Percentiles rank a stretch among this genome's conserved stretches.
These are phyloP conservation scores for Sophora flavescens DNA, from an alignment of 306 rosid genomes.

Conservation along the genomic window DNA sequence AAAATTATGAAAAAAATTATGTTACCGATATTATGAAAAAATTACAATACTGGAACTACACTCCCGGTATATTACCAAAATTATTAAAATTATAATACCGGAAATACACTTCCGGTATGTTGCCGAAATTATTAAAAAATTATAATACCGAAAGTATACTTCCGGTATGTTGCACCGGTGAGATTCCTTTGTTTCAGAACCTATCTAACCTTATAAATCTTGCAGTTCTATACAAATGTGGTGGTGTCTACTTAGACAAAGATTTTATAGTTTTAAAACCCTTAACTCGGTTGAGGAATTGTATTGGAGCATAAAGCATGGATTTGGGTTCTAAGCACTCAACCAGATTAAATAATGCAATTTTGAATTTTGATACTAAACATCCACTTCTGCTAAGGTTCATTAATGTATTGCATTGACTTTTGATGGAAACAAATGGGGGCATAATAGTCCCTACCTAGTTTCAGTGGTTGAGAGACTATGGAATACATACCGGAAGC, in stretches of 20 bases:
- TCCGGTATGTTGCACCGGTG: too few relatives aligned
- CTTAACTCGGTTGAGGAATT: slow-evolving; percentile 64
- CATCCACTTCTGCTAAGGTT: slow-evolving; percentile 81
- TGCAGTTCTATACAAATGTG: slow-evolving; percentile 71
- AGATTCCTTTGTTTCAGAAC: slow-evolving; percentile 79
- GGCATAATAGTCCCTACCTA: slow-evolving; percentile 86
- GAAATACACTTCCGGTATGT: too few relatives aligned
- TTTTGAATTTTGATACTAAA: slow-evolving; percentile 73
- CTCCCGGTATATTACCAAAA: too few relatives aligned
- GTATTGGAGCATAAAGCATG: slow-evolving; percentile 77
- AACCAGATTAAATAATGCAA: slow-evolving; percentile 84
- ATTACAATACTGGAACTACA: too few relatives aligned
- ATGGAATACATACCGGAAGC: neutral
- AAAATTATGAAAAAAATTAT: too few relatives aligned
- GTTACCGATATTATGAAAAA: too few relatives aligned
- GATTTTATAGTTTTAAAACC: slow-evolving; percentile 72
- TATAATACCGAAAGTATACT: too few relatives aligned
- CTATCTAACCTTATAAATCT: slow-evolving; percentile 79
- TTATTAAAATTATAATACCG: too few relatives aligned
- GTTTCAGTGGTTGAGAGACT: slow-evolving; percentile 74
- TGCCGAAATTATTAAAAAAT: too few relatives aligned
- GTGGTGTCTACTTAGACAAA: slow-evolving; percentile 77
- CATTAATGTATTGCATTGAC: slow-evolving; percentile 68
- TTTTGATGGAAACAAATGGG: slow-evolving; percentile 88
- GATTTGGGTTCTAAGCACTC: slow-evolving; percentile 55